Conservation (phyloP, 2,329 filamentous ascomycete species). For the Colletotrichum sp. region DNA sequence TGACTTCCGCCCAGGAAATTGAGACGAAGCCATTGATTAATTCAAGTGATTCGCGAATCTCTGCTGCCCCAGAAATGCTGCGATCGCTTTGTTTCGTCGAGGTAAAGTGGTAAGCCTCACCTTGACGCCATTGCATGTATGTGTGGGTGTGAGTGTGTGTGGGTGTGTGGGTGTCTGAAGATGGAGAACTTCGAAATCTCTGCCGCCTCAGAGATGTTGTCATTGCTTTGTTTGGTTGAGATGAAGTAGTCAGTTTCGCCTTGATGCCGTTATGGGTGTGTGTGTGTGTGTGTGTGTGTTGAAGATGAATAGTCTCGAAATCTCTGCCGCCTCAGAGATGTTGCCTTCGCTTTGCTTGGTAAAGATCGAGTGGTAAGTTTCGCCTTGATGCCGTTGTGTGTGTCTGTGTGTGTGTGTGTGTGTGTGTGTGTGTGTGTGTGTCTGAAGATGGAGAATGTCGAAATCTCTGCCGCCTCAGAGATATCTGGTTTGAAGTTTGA, state of each 20-base stretch:
- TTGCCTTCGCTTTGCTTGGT: too few species aligned
- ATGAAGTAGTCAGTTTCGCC: too few species aligned
- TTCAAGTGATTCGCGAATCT: not conserved
- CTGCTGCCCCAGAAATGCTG: not conserved
- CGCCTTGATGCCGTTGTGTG: too few species aligned
- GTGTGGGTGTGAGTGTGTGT: not conserved
- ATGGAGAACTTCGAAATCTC: not conserved
- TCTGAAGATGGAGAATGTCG: too few species aligned
- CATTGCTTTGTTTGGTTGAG: too few species aligned
- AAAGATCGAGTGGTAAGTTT: too few species aligned
- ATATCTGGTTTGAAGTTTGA: not conserved
- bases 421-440: not conserved
- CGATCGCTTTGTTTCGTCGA: not conserved
- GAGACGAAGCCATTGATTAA: not conserved
- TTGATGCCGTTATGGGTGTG: too few species aligned
- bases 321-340: too few species aligned
- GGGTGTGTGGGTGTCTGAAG: too few species aligned
- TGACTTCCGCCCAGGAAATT: not conserved
- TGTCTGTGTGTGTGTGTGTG: accelerated
- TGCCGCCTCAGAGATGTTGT: not conserved
- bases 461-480: not conserved
- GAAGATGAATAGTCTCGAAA: too few species aligned
- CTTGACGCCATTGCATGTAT: accelerated
- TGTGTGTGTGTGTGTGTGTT: too few species aligned
- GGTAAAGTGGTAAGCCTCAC: not conserved